Evolutionary conservation across 164 flowering plant genomes (phyloP).

Genomic region (Piper longum): DNA sequence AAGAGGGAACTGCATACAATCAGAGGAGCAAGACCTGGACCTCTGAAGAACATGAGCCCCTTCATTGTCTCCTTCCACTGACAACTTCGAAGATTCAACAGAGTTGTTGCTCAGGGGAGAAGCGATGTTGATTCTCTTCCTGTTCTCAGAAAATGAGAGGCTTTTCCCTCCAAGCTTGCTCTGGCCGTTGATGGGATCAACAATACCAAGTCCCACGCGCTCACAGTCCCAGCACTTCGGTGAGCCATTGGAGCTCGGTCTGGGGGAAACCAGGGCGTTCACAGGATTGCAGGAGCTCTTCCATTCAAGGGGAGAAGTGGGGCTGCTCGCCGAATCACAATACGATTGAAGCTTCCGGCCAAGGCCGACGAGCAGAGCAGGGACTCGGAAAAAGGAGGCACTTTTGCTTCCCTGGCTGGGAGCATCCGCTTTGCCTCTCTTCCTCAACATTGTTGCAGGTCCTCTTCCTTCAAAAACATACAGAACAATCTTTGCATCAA

Average conservation of each 20-base stretch:
- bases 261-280: no score
- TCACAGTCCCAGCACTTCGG: slow-evolving; percentile 17
- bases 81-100: slow-evolving; percentile 15
- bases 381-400: no score
- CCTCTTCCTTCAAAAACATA: no score
- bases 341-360: no score
- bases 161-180: slow-evolving; percentile 8
- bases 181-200: slow-evolving; percentile 42
- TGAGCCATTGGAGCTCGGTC: background rate
- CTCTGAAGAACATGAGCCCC: slow-evolving; percentile 10
- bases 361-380: no score
- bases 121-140: slow-evolving; percentile 56
- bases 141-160: slow-evolving; percentile 23
- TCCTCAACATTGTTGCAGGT: no score
- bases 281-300: background rate
- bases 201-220: slow-evolving; percentile 53
- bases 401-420: no score
- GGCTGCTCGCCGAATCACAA: no score
- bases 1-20: slow-evolving; percentile 22
- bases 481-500: no score
- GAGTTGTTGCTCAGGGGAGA: slow-evolving; percentile 13
- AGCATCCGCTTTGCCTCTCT: no score
- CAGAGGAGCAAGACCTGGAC: no score
- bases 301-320: no score
- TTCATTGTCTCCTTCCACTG: slow-evolving; percentile 32